These are phyloP conservation scores for Hortiboletus flavorubellus DNA, from an alignment of 768 basidiomycete species.

Conservation along the genomic window DNA sequence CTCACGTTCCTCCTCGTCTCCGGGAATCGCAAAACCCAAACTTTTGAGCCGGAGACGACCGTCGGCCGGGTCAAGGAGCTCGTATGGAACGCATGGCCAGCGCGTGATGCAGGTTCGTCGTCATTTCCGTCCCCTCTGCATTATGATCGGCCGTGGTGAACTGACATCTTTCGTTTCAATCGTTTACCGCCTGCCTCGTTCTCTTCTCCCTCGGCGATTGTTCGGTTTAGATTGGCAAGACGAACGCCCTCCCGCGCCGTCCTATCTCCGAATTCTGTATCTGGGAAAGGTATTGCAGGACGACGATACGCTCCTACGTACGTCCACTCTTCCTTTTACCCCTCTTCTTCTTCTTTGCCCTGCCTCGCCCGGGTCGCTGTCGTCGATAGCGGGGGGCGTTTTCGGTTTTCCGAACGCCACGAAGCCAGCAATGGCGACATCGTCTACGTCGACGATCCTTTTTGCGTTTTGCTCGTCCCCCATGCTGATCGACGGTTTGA, in stretches of 20 bases:
- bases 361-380: background rate
- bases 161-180: background rate
- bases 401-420: background rate
- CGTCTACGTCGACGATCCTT: background rate
- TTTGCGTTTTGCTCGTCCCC: background rate
- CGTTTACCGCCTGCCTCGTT: background rate
- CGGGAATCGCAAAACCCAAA: conserved; percentile 63
- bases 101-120: conserved; percentile 41
- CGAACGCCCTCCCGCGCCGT: conserved; percentile 73
- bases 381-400: background rate
- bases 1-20: conserved; percentile 74
- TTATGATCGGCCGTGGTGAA: conserved; percentile 12
- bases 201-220: background rate
- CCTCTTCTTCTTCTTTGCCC: background rate
- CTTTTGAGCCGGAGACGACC: conserved; percentile 72
- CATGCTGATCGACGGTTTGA: conserved; percentile 6
- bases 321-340: conserved; percentile 20
- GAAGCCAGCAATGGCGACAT: background rate
- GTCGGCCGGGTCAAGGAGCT: conserved; percentile 80
- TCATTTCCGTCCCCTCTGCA: conserved; percentile 9
- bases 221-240: conserved; percentile 64
- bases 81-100: conserved; percentile 80
- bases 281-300: conserved; percentile 81
- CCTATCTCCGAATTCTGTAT: conserved; percentile 71
- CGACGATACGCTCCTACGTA: conserved; percentile 71